These are phyloP conservation scores for Hypoxylon sp. DNA, from an alignment of 2,329 filamentous ascomycete species.

Conservation along the genomic window DNA sequence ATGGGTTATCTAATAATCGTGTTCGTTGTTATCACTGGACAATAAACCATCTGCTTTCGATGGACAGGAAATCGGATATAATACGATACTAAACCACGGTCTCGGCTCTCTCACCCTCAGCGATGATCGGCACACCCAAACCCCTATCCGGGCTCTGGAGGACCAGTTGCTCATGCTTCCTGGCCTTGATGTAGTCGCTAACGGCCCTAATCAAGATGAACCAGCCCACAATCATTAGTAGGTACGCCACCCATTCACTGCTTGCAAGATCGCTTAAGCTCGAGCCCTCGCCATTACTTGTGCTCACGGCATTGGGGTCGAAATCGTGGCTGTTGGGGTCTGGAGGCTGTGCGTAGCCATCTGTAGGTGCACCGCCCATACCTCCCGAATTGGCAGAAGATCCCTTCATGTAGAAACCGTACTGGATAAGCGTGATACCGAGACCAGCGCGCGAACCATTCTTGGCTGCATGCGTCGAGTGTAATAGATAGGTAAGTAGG, in stretches of 20 bases:
- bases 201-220: slow-evolving; percentile 96
- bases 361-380: slow-evolving; percentile 64
- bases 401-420: slow-evolving; percentile 94
- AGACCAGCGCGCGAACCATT: slow-evolving; percentile 95
- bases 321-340: slow-evolving; percentile 95
- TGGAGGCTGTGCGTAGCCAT: slow-evolving; percentile 77
- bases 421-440: slow-evolving; percentile 95
- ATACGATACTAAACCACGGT: slow-evolving; percentile 73
- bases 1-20: slow-evolving; percentile 27
- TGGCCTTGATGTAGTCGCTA: slow-evolving; percentile 88
- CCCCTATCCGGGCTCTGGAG: slow-evolving; percentile 93
- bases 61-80: slow-evolving; percentile 2
- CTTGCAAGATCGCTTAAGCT: slow-evolving; percentile 73
- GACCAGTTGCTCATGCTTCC: slow-evolving; percentile 92
- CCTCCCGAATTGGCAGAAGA: slow-evolving; percentile 62
- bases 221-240: slow-evolving; percentile 97
- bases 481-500: slow-evolving; percentile 95
- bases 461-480: slow-evolving; percentile 98
- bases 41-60: slow-evolving; percentile 18
- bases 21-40: slow-evolving; percentile 29
- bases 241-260: slow-evolving; percentile 91
- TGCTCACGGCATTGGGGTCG: slow-evolving; percentile 76
- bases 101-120: slow-evolving; percentile 85
- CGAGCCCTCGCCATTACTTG: slow-evolving; percentile 57
- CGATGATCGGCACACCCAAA: slow-evolving; percentile 86